phyloP scores from a whole-genome alignment of 768 basidiomycete species.

The Fomitopsis serialis region DNA sequence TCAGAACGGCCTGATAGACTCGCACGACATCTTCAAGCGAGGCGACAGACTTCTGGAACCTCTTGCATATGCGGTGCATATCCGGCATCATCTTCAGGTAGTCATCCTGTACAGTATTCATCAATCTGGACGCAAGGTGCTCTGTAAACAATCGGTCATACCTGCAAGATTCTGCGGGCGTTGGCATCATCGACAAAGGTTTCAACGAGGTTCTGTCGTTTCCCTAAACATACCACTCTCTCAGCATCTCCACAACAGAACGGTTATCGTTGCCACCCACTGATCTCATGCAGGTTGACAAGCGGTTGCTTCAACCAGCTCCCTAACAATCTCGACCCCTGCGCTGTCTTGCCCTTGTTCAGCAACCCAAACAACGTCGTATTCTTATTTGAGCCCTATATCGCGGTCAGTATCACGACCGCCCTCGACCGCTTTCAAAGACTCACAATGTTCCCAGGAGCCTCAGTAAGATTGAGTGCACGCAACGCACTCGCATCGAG shows the following conservation, averaged over 20 bases:
- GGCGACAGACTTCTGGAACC: conserved; percentile 80
- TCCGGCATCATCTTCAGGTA: conserved; percentile 91
- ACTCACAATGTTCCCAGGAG: conserved; percentile 43
- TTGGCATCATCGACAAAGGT: conserved; percentile 77
- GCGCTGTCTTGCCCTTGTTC: conserved; percentile 95
- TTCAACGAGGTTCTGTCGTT: conserved; percentile 85
- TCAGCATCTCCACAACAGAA: not conserved
- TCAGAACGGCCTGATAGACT: conserved; percentile 88
- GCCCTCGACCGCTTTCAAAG: too few relatives aligned
- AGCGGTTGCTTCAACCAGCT: conserved; percentile 96
- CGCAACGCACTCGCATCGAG: conserved; percentile 92
- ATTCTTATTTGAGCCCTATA: conserved; percentile 64
- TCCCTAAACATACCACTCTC: conserved; percentile 49
- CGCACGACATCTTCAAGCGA: conserved; percentile 93
- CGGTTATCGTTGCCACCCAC: conserved; percentile 37
- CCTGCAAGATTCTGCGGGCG: conserved; percentile 68
- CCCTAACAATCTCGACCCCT: conserved; percentile 82
- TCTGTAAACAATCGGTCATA: conserved; percentile 22
- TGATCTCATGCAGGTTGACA: conserved; percentile 89
- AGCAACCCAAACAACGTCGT: conserved; percentile 85
- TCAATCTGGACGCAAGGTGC: not conserved
- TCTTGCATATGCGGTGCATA: conserved; percentile 85
- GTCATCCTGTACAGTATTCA: conserved; percentile 53
- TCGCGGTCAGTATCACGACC: not conserved
- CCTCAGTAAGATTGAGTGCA: conserved; percentile 81